phyloP scores from a whole-genome alignment of 1,284 basidiomycete genomes.

The Heterobasidion occidentale region DNA sequence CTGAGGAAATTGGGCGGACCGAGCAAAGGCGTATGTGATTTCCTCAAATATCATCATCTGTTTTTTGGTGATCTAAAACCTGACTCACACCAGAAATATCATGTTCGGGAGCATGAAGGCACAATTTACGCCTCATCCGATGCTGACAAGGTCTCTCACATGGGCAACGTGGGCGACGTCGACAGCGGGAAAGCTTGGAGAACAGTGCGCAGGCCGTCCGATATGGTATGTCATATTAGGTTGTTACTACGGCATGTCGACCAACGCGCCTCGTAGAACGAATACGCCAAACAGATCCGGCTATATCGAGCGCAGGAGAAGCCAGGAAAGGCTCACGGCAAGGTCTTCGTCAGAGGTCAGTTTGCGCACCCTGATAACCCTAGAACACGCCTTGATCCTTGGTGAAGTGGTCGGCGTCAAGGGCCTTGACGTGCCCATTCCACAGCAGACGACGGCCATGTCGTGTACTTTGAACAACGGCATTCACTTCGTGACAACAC shows the following conservation, averaged over 20 bases:
- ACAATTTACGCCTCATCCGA: constrained; percentile 82
- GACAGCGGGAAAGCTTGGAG: constrained; percentile 84
- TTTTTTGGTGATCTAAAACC: not conserved
- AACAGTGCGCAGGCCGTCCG: constrained; percentile 80
- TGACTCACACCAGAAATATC: constrained; percentile 35
- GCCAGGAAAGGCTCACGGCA: constrained; percentile 76
- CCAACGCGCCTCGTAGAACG: constrained; percentile 51
- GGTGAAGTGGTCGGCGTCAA: constrained; percentile 73
- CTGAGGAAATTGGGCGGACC: constrained; percentile 49
- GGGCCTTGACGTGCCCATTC: constrained; percentile 67
- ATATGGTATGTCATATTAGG: constrained; percentile 63
- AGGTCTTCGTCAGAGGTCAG: constrained; percentile 88
- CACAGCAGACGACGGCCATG: constrained; percentile 64
- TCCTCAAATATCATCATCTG: not conserved
- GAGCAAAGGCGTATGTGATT: constrained; percentile 37
- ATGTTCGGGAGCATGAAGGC: constrained; percentile 60
- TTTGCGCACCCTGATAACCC: not conserved
- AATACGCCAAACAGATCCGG: constrained; percentile 84
- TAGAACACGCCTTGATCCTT: constrained; percentile 3
- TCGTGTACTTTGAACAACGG: constrained; percentile 95
- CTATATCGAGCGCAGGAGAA: constrained; percentile 74
- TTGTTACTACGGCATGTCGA: not conserved
- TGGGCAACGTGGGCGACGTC: constrained; percentile 68
- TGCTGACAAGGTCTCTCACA: constrained; percentile 58
- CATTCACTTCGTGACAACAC: constrained; percentile 93